These are phyloP conservation scores for Dendrobium nobile DNA, from an alignment of 106 monocot genomes.

Conservation along the genomic window DNA sequence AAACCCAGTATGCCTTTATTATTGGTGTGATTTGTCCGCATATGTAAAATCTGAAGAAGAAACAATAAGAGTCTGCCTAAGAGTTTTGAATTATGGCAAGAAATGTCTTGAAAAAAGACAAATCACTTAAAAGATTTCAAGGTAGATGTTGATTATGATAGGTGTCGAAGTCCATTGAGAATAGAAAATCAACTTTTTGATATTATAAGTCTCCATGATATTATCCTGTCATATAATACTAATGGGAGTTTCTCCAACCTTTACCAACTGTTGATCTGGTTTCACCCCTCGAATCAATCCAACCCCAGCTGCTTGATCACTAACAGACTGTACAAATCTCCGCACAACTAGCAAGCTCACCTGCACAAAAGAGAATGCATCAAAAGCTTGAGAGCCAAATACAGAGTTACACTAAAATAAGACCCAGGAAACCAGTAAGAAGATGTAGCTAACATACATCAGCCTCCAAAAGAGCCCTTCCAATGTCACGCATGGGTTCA, in stretches of 20 bases:
- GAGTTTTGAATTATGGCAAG: no score
- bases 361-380: slow-evolving; percentile 20
- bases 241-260: slow-evolving; percentile 31
- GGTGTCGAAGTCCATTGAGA: no score
- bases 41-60: no score
- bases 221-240: no score
- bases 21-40: no score
- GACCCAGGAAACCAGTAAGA: not conserved
- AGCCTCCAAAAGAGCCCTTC: slow-evolving; percentile 91
- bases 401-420: not conserved
- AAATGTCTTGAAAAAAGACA: no score
- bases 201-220: no score
- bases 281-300: slow-evolving; percentile 77
- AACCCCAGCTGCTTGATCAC: slow-evolving; percentile 73
- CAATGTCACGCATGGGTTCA: slow-evolving; percentile 92
- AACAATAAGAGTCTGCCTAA: no score
- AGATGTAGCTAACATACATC: slow-evolving; percentile 43
- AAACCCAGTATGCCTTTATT: no score
- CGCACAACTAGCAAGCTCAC: slow-evolving; percentile 88
- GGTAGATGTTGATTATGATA: no score
- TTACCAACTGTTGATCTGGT: slow-evolving; percentile 94
- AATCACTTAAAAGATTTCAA: no score
- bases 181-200: no score
- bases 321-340: slow-evolving; percentile 80
- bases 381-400: not conserved